A percentile compares a stretch with the other conserved stretches of the same genome.
Evolutionary conservation across 1,284 basidiomycete species (phyloP).

Genomic region (Ganoderma multipileum): DNA sequence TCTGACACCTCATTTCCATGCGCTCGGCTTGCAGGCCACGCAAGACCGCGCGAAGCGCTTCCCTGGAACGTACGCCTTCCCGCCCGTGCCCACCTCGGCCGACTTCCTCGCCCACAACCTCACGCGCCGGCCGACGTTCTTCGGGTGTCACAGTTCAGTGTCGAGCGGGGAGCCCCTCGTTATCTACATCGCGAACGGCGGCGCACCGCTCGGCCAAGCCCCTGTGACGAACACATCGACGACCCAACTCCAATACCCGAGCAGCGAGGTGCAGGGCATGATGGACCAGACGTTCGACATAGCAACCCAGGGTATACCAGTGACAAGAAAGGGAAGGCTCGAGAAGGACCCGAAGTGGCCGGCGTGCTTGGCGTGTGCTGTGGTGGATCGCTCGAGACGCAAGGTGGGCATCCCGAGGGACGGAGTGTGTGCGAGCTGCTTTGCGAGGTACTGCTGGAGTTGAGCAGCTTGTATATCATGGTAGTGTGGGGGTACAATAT

Average conservation of each 20-base stretch:
- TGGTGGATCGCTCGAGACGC: conserved; percentile 48
- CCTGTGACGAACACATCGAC: conserved; percentile 51
- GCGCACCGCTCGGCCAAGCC: conserved; percentile 47
- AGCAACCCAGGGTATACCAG: conserved; percentile 48
- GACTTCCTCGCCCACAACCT: conserved; percentile 46
- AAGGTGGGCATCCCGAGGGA: conserved; percentile 38
- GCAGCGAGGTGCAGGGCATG: conserved; percentile 45
- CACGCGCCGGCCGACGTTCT: conserved; percentile 49
- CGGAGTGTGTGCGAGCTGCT: conserved; percentile 48
- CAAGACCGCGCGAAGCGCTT: conserved; percentile 48
- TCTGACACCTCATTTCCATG: not conserved
- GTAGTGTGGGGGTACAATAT: not conserved
- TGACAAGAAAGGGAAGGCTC: not conserved
- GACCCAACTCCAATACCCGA: conserved; percentile 40
- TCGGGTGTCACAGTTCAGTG: conserved; percentile 45
- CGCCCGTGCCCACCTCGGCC: conserved; percentile 42
- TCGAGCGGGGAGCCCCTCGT: conserved; percentile 37
- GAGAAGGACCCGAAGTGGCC: conserved; percentile 49
- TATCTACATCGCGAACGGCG: conserved; percentile 47
- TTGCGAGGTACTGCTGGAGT: conserved; percentile 49
- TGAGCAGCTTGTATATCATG: conserved; percentile 7
- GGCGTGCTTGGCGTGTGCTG: conserved; percentile 51
- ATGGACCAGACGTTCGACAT: conserved; percentile 50
- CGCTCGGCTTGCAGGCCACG: conserved; percentile 39
- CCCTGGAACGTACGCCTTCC: conserved; percentile 49